phyloP scores from a whole-genome alignment of 75 land plant genomes.

The Pinus taeda region DNA sequence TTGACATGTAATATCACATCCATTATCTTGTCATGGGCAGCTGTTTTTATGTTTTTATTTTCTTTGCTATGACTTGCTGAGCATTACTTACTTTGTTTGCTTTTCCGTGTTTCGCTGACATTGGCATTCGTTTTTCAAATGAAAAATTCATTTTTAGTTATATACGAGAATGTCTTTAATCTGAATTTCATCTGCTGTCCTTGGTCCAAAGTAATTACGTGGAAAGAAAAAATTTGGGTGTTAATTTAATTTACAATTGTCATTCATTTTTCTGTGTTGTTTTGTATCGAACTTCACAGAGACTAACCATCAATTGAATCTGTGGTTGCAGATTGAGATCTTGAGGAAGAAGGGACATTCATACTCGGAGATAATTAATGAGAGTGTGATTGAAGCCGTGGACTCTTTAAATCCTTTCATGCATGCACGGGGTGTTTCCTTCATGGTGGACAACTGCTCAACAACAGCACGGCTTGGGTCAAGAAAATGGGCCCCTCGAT shows the following conservation, averaged over 20 bases:
- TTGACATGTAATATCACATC: too few relatives aligned
- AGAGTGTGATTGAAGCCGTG: constrained; percentile 93
- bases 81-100: too few relatives aligned
- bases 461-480: constrained; percentile 95
- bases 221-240: neutral
- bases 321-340: constrained; percentile 74
- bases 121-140: too few relatives aligned
- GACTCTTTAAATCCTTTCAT: constrained; percentile 97
- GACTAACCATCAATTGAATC: neutral
- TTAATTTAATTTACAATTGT: neutral
- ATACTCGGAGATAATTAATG: constrained; percentile 93
- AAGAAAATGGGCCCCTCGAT: constrained; percentile 97
- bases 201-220: too few relatives aligned
- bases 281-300: neutral
- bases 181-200: neutral
- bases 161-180: neutral
- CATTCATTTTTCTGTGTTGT: neutral
- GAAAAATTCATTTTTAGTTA: too few relatives aligned
- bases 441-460: constrained; percentile 98
- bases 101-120: too few relatives aligned
- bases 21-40: too few relatives aligned
- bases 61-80: too few relatives aligned
- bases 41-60: too few relatives aligned
- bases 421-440: constrained; percentile 97
- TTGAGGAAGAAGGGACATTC: constrained; percentile 97